Evolutionary conservation across 108 stramenopile species (phyloP), one percentile per base, ranked within the genome.

Genomic region (Nitzschia sp.): DNA sequence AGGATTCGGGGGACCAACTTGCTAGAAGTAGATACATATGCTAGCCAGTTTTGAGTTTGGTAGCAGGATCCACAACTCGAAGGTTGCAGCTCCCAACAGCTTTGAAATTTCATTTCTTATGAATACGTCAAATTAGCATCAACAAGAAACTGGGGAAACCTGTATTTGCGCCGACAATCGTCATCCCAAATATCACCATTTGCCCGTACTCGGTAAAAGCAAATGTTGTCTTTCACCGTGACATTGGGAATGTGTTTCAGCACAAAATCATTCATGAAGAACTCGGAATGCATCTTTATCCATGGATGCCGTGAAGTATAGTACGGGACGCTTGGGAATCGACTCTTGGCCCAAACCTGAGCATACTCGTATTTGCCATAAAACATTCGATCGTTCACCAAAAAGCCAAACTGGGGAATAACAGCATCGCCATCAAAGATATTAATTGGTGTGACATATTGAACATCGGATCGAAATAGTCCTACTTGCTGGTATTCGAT

Each of bases 341-440:
- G 77, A 33, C 54, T 58, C 29, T 74, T 68, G 18, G 81, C 72
- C 81, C 81, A 86, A 33, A 86, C 57, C 31, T 71, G 38, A 2
- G 65, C 72, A 19, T 71, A 57, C 13, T 77, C 61, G 51, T 71
- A 71, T 3, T 68, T 51, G 6, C 85, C 85, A 62, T 71, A 70
- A 29, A 82, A 69, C 64, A 86, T 73, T 8, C 85, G 78, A 62
- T 78, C 74, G 42, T 72, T 79, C 24, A 78, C 72, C 6, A 65
- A 59, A 38, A 34, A 75, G 31, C 46, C 31, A 68, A 78, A 78
- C n/a, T 28, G 49, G 3, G 73, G 64, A 11, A 75, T 33, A 24
- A 68, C 66, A 31, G 68, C 64, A 21, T 63, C 46, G 42, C 17
- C 17, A 62, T 63, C 61, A 33, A 34, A 30, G 17, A 71, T 63